These are phyloP conservation scores for Xylaria acuta DNA, from an alignment of 495 filamentous ascomycete species.

Conservation along the genomic window DNA sequence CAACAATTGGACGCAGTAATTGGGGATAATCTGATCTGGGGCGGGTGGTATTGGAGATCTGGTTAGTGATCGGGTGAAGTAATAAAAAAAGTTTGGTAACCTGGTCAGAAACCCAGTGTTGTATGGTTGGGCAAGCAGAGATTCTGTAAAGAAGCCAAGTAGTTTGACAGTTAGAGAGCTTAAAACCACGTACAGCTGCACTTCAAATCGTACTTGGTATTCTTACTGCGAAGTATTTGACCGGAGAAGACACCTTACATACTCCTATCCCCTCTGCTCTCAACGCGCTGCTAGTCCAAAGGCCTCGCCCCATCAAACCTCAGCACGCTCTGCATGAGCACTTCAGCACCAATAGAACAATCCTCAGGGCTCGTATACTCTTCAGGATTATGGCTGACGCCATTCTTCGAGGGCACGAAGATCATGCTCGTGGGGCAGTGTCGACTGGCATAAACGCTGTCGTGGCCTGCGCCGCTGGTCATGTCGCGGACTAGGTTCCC, in stretches of 20 bases:
- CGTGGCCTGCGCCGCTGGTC: slow-evolving; percentile 66
- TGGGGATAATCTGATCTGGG: too few species aligned
- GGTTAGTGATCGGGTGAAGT: too few species aligned
- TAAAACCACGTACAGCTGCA: too few species aligned
- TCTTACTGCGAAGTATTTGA: too few species aligned
- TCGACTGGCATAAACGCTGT: slow-evolving; percentile 52
- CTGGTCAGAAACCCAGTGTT: too few species aligned
- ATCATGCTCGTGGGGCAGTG: slow-evolving; percentile 58
- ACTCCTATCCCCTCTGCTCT: neutral
- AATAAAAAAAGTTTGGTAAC: too few species aligned
- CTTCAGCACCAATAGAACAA: slow-evolving; percentile 44
- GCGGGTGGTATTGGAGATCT: too few species aligned
- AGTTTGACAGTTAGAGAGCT: too few species aligned
- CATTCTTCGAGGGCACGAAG: slow-evolving; percentile 56
- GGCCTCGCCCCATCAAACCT: slow-evolving; percentile 43
- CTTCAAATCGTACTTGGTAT: too few species aligned
- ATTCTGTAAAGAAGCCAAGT: too few species aligned
- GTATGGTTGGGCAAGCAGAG: too few species aligned
- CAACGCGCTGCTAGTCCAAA: neutral
- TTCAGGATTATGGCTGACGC: slow-evolving; percentile 55
- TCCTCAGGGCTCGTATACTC: slow-evolving; percentile 57
- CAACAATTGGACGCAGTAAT: too few species aligned
- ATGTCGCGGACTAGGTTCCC: slow-evolving; percentile 49
- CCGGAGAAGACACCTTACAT: neutral
- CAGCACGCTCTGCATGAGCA: slow-evolving; percentile 47